Evolutionary conservation across 2,329 filamentous ascomycete species (phyloP).

Genomic region (Ambrosiella beaveri): DNA sequence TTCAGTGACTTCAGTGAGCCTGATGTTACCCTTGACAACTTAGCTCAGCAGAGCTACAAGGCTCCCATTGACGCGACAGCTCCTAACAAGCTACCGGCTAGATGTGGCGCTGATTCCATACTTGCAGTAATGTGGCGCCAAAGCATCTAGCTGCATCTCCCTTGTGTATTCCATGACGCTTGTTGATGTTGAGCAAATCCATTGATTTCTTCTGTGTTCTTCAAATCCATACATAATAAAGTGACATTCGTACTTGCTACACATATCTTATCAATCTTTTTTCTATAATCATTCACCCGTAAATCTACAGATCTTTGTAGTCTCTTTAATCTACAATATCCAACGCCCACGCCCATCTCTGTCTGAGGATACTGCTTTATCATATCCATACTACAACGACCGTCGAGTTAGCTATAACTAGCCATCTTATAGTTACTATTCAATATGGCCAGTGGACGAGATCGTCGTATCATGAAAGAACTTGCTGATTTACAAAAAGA

Average conservation of each 20-base stretch:
- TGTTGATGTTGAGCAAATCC: too few species aligned
- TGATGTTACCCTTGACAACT: not conserved
- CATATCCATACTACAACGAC: not conserved
- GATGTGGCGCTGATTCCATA: not conserved
- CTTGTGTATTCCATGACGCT: too few species aligned
- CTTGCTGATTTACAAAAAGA: constrained; percentile 59
- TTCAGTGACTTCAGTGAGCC: not conserved
- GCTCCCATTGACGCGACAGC: constrained; percentile 12
- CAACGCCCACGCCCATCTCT: not conserved
- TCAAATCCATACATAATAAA: not conserved
- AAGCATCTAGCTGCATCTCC: not conserved
- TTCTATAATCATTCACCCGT: not conserved
- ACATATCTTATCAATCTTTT: not conserved
- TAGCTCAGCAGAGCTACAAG: constrained; percentile 1
- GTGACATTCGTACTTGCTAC: not conserved
- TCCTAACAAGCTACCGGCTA: constrained; percentile 2
- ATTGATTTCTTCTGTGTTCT: too few species aligned
- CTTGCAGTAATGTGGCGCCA: not conserved
- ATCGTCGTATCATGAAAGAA: constrained; percentile 56
- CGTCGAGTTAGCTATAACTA: not conserved
- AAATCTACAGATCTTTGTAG: too few species aligned
- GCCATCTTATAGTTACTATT: not conserved
- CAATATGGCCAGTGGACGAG: constrained; percentile 32
- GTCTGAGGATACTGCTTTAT: not conserved
- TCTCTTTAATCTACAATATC: too few species aligned